A percentile compares a stretch with the other conserved stretches of the same genome.
These are phyloP conservation scores for Fusarium siculi DNA, from an alignment of 2,329 filamentous ascomycete species.

Conservation along the genomic window DNA sequence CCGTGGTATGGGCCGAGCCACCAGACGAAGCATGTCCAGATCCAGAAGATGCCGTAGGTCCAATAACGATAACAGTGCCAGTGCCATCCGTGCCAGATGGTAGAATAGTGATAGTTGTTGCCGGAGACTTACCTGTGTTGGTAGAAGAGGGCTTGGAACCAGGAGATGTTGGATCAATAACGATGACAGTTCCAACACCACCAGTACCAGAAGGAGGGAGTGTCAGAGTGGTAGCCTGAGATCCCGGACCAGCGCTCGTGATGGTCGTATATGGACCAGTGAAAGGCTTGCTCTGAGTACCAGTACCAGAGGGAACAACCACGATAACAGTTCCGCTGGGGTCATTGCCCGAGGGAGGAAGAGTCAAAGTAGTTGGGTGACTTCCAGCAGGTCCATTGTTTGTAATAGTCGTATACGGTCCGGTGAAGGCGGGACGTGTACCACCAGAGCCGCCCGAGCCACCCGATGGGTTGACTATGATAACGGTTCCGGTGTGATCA, in stretches of 20 bases:
- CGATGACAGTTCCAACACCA: neutral
- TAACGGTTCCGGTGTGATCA: neutral
- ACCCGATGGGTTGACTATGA: neutral
- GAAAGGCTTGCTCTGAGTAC: neutral
- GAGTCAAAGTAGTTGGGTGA: neutral
- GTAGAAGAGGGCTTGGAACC: neutral
- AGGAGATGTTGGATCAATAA: neutral
- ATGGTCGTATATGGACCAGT: neutral
- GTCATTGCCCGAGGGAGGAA: neutral
- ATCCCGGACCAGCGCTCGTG: neutral
- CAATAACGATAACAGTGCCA: neutral
- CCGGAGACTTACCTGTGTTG: neutral
- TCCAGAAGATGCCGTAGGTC: neutral
- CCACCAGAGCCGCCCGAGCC: neutral
- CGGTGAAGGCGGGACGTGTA: neutral
- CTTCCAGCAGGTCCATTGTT: neutral
- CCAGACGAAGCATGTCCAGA: neutral
- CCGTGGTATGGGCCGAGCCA: neutral
- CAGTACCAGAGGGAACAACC: neutral
- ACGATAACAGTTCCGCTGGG: neutral
- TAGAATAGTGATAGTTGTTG: neutral
- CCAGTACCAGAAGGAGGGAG: neutral
- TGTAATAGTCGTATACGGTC: neutral
- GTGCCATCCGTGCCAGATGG: neutral
- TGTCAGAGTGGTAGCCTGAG: neutral